phyloP scores from a whole-genome alignment of 2,329 filamentous ascomycete species.

The Periglandula ipomoeae region DNA sequence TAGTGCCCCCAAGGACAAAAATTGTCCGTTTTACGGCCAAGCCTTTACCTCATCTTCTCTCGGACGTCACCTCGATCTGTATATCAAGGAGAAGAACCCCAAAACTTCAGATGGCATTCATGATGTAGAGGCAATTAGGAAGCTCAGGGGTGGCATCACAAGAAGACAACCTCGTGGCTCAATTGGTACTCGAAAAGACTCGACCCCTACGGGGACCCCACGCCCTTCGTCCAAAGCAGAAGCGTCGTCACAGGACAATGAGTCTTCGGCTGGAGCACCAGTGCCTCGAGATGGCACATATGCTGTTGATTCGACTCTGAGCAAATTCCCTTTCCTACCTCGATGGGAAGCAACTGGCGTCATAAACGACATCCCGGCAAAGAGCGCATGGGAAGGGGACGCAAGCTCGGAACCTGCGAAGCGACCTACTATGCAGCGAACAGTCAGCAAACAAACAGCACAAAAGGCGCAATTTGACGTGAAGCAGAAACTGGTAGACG shows the following conservation, averaged over 20 bases:
- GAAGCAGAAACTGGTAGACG: slow-evolving; percentile 56
- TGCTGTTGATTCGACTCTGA: slow-evolving; percentile 36
- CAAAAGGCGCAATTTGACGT: slow-evolving; percentile 56
- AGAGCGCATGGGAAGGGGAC: slow-evolving; percentile 22
- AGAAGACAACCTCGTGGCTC: slow-evolving; percentile 69
- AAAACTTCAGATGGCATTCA: slow-evolving; percentile 81
- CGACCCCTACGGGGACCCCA: slow-evolving; percentile 48
- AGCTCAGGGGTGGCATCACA: slow-evolving; percentile 77
- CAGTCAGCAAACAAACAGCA: slow-evolving; percentile 40
- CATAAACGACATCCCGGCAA: slow-evolving; percentile 60
- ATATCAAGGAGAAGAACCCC: slow-evolving; percentile 88
- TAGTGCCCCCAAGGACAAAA: slow-evolving; percentile 67
- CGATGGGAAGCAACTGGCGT: slow-evolving; percentile 72
- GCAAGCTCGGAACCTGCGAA: slow-evolving; percentile 26
- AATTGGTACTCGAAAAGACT: slow-evolving; percentile 46
- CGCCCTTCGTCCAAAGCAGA: slow-evolving; percentile 31
- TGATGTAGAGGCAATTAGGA: slow-evolving; percentile 80
- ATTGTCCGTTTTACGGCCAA: slow-evolving; percentile 80
- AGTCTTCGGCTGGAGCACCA: slow-evolving; percentile 26
- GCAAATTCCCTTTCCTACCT: slow-evolving; percentile 47
- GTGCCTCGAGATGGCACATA: slow-evolving; percentile 34
- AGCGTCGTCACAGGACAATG: slow-evolving; percentile 28
- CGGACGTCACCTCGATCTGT: slow-evolving; percentile 86
- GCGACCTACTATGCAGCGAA: slow-evolving; percentile 28
- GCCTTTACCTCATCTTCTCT: slow-evolving; percentile 89